Evolutionary conservation across 805 yeast species (phyloP), one percentile per base, ranked within the genome.

Genomic region (Scheffersomyces amazonensis): DNA sequence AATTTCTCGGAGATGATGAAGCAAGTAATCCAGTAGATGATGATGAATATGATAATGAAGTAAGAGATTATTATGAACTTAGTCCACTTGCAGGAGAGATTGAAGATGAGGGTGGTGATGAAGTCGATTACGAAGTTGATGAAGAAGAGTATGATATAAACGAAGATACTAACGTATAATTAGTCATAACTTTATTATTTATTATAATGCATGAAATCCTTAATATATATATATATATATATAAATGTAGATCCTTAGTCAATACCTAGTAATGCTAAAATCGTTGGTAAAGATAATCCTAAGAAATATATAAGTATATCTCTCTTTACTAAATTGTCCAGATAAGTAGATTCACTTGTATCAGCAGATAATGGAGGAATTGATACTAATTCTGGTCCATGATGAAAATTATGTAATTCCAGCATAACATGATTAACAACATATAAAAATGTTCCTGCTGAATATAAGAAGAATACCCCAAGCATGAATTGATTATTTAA

Each of bases 391-490:
- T 27, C 30, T 5, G 30, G 30, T 27, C 30, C 30, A 27, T 27
- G 30, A 27, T 27, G 30, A 15, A 27, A 13, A 15, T 27, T 27
- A 27, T 13, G 39, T 6, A 51, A 43, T 23, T 72, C 76, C 35
- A 66, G 60, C 64, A 81, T 68, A 3, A 83, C 76, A 50, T 84
- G 87, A 46, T 78, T 66, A 9, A 87, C 85, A 24, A 85, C 87
- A 49, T 74, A 85, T 18, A 83, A 53, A 50, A 85, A 84, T 1
- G 88, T 80, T 7, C 93, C 93, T 7, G 84, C 87, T 41, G 83
- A 75, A 49, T 82, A 76, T 3, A 82, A 58, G 32, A 83, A 57
- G 34, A 85, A 56, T n/a, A 72, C 53, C 0, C 84, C 86, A 16
- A 81, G 63, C 47, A 66, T 60, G 53, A 69, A 64, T 19, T 62